phyloP scores from a whole-genome alignment of 305 asterid species.

The Petunia hybrid region DNA sequence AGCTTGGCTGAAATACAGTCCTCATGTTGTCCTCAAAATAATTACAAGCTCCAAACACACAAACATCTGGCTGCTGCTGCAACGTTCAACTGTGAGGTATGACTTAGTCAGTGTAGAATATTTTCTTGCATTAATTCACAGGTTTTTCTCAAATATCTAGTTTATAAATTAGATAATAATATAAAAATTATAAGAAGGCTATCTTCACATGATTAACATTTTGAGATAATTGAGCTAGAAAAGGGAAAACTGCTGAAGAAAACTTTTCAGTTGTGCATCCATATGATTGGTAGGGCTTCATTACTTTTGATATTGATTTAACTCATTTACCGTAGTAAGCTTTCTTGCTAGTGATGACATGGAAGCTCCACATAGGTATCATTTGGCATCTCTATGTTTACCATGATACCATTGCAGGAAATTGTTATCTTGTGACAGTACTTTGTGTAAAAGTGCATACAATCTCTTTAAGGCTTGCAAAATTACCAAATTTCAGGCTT shows the following conservation, averaged over 20 bases:
- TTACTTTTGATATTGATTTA: background rate
- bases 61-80: slow-evolving; percentile 68
- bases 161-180: background rate
- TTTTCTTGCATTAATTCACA: slow-evolving; percentile 4
- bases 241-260: slow-evolving; percentile 1
- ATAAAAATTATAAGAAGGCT: background rate
- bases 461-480: slow-evolving; percentile 7
- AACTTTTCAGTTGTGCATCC: background rate
- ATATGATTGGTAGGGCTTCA: slow-evolving; percentile 14
- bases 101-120: no score
- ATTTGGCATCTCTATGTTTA: slow-evolving; percentile 1
- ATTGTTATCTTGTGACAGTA: background rate
- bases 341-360: slow-evolving; percentile 10
- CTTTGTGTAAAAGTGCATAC: slow-evolving; percentile 22
- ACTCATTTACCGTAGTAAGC: background rate
- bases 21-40: slow-evolving; percentile 46
- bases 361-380: background rate
- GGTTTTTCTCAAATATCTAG: background rate
- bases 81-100: slow-evolving; percentile 76
- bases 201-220: background rate
- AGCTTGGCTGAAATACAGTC: slow-evolving; percentile 58
- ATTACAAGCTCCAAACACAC: slow-evolving; percentile 46
- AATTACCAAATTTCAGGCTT: slow-evolving; percentile 26
- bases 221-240: slow-evolving; percentile 14
- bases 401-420: background rate